Evolutionary conservation across 129 eudicot genomes (phyloP).

Genomic region (Gnaphalium uliginosum): DNA sequence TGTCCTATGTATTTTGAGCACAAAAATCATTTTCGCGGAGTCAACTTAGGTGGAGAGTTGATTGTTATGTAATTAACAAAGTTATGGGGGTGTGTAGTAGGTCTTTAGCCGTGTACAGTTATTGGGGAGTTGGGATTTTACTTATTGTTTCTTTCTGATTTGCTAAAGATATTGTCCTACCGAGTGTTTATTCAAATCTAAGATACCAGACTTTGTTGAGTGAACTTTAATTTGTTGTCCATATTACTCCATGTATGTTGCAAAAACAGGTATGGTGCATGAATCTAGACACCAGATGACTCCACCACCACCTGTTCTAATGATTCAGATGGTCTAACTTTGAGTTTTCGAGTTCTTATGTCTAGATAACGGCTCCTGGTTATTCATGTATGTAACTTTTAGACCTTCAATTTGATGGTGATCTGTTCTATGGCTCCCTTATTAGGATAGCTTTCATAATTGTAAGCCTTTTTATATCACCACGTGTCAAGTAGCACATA

Average conservation of each 20-base stretch:
- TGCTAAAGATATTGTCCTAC: slow-evolving; percentile 14
- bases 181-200: slow-evolving; percentile 22
- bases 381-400: not conserved
- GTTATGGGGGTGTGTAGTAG: slow-evolving; percentile 25
- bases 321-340: not conserved
- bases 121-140: slow-evolving; percentile 27
- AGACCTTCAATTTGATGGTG: not conserved
- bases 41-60: slow-evolving; percentile 22
- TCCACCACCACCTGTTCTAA: not conserved
- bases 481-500: not conserved
- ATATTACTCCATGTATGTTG: not conserved
- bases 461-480: not conserved
- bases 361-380: not conserved
- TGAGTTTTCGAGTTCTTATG: not conserved
- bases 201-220: slow-evolving; percentile 2
- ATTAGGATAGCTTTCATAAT: too few species aligned
- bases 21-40: not conserved
- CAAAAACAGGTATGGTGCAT: not conserved
- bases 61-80: slow-evolving; percentile 25
- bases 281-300: not conserved
- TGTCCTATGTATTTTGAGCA: slow-evolving; percentile 1
- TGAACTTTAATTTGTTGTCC: not conserved
- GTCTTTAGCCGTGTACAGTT: slow-evolving; percentile 27
- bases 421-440: not conserved
- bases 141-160: slow-evolving; percentile 25